These are phyloP conservation scores for Trichoderma citrinoviride DNA, from an alignment of 2,329 filamentous ascomycete genomes.

Conservation along the genomic window DNA sequence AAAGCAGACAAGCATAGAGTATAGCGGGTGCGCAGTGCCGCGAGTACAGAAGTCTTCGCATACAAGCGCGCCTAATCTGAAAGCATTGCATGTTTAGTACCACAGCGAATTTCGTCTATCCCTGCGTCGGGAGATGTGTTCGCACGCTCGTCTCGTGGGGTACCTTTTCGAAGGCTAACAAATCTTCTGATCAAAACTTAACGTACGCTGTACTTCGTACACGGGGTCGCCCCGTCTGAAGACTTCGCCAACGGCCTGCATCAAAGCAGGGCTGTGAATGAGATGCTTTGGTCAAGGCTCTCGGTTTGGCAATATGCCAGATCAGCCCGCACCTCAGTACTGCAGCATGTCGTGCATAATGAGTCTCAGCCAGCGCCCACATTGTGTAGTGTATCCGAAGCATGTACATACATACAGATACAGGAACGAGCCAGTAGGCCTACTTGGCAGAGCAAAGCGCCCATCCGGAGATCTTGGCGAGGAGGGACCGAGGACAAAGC, in stretches of 20 bases:
- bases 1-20: not conserved
- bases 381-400: conserved; percentile 13
- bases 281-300: conserved; percentile 10
- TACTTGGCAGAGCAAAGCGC: conserved; percentile 4
- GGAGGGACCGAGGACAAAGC: not conserved
- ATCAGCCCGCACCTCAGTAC: conserved; percentile 19
- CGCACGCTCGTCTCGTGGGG: not conserved
- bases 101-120: not conserved
- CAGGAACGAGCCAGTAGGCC: not conserved
- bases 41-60: not conserved
- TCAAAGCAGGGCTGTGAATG: not conserved
- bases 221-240: not conserved
- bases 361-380: conserved; percentile 13
- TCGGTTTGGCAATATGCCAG: conserved; percentile 18
- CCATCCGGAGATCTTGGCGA: not conserved
- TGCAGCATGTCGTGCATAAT: conserved; percentile 22
- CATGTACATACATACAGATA: not conserved
- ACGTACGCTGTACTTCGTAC: not conserved
- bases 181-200: not conserved
- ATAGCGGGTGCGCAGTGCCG: not conserved
- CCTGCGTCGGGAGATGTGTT: not conserved
- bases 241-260: not conserved
- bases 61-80: not conserved
- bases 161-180: not conserved
- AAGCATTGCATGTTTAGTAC: not conserved